Percentiles rank a stretch among this genome's conserved stretches.
phyloP scores from a whole-genome alignment of 2,329 filamentous ascomycete genomes.

The Venturia asperata region DNA sequence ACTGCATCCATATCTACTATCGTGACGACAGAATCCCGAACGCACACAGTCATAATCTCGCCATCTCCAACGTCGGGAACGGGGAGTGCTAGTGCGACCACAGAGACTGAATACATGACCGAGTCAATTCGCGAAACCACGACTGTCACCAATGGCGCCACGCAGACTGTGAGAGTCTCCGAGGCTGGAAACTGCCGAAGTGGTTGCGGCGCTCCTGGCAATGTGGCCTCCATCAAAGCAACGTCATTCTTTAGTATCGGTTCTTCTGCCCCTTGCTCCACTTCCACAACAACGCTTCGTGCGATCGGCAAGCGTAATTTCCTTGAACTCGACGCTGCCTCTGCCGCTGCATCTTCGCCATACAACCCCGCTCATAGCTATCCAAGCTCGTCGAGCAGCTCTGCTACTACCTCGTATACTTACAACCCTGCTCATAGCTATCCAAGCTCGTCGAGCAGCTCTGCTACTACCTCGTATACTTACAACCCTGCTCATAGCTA shows the following conservation, averaged over 20 bases:
- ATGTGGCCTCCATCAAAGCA: background rate
- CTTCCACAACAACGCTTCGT: background rate
- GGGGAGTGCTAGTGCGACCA: background rate
- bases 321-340: background rate
- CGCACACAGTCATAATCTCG: background rate
- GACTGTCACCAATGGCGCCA: background rate
- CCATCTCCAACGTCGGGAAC: background rate
- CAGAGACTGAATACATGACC: background rate
- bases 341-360: background rate
- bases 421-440: background rate
- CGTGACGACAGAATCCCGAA: background rate
- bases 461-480: background rate
- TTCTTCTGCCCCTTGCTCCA: background rate
- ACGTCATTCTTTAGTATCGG: background rate
- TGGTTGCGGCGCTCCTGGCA: background rate
- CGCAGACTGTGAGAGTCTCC: background rate
- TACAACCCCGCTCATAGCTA: background rate
- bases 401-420: background rate
- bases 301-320: background rate
- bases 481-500: background rate
- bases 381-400: background rate
- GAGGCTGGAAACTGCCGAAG: background rate
- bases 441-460: background rate
- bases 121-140: no score
- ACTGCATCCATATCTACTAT: background rate